A percentile compares a stretch with the other conserved stretches of the same genome.
phyloP scores from a whole-genome alignment of 345 rosid species.

The Gossypium bickii region DNA sequence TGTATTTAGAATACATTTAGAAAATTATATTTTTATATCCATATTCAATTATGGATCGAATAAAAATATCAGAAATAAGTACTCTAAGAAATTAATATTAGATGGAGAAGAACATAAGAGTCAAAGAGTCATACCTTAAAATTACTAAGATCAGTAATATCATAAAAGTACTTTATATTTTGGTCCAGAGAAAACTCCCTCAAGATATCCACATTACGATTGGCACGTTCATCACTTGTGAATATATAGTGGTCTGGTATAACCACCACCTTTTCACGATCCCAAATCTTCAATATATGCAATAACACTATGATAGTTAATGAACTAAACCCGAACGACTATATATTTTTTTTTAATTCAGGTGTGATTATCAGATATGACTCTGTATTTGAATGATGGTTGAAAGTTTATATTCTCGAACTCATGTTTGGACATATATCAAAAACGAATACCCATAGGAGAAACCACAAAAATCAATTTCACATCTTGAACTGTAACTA shows the following conservation, averaged over 20 bases:
- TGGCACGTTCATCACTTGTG: constrained; percentile 87
- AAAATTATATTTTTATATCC: no score
- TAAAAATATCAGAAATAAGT: no score
- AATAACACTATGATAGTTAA: background rate
- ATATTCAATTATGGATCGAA: no score
- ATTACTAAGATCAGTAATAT: constrained; percentile 76
- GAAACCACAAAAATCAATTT: no score
- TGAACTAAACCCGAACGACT: background rate
- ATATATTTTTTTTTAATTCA: accelerated
- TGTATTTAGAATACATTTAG: no score
- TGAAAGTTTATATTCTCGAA: no score
- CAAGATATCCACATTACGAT: constrained; percentile 91
- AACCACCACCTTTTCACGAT: constrained; percentile 80
- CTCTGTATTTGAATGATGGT: no score
- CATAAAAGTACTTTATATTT: constrained; percentile 89
- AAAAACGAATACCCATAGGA: no score
- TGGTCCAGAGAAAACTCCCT: constrained; percentile 78
- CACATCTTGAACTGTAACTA: no score
- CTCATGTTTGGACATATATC: no score
- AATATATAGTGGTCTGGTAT: constrained; percentile 97
- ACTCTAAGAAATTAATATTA: no score
- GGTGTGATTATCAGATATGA: no score
- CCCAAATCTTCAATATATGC: constrained; percentile 69
- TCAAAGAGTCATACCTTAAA: constrained; percentile 48
- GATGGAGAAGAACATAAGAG: background rate